Percentiles rank a stretch among this genome's conserved stretches.
These are phyloP conservation scores for Lactuca sativa DNA, from an alignment of 129 eudicot genomes.

Conservation along the genomic window DNA sequence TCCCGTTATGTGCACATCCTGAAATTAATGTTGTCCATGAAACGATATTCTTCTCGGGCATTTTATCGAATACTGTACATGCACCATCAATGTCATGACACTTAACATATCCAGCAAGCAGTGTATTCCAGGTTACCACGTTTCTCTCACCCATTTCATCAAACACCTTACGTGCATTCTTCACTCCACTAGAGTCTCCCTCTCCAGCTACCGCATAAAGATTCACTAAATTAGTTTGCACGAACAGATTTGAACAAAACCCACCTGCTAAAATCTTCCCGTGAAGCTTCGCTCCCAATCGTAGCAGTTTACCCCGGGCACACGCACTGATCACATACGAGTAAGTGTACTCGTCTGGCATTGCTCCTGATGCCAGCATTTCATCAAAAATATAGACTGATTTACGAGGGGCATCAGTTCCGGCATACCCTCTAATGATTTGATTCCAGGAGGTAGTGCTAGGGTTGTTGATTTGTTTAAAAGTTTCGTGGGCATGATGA, in stretches of 20 bases:
- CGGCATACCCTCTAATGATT: conserved; percentile 52
- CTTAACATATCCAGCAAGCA: conserved; percentile 48
- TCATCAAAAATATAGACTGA: conserved; percentile 37
- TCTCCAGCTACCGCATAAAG: conserved; percentile 41
- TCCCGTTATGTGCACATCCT: conserved; percentile 47
- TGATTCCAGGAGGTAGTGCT: conserved; percentile 70
- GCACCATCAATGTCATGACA: conserved; percentile 43
- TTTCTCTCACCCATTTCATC: conserved; percentile 67
- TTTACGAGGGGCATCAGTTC: conserved; percentile 21
- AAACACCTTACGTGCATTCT: conserved; percentile 48
- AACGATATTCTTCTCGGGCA: conserved; percentile 62
- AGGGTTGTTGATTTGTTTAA: conserved; percentile 46
- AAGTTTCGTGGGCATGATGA: conserved; percentile 43
- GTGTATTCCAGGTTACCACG: conserved; percentile 61
- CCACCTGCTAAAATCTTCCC: conserved; percentile 58
- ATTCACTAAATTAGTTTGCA: conserved; percentile 58
- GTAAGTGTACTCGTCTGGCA: conserved; percentile 58
- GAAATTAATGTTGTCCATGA: conserved; percentile 71
- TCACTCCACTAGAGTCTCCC: conserved; percentile 21
- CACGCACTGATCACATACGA: conserved; percentile 54
- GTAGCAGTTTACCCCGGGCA: conserved; percentile 39
- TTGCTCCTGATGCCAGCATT: conserved; percentile 35
- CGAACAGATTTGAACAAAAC: conserved; percentile 48
- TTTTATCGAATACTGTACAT: conserved; percentile 40
- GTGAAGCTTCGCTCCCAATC: conserved; percentile 62